These are phyloP conservation scores for Jackrogersella minutella DNA, from an alignment of 495 filamentous ascomycete genomes.

Conservation along the genomic window DNA sequence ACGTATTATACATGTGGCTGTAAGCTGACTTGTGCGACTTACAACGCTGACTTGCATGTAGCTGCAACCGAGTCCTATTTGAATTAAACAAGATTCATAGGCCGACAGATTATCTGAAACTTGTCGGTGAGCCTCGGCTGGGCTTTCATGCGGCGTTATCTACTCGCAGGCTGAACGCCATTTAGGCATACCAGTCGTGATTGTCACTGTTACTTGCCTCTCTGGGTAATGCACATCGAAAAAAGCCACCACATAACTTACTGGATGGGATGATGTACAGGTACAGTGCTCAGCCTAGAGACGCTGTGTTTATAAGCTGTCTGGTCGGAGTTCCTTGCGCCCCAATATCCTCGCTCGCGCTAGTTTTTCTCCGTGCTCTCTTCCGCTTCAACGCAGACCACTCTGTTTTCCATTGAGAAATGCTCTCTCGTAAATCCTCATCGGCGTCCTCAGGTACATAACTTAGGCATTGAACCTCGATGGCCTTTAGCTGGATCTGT, in stretches of 20 bases:
- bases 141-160: conserved; percentile 1
- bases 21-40: conserved; percentile 1
- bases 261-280: conserved; percentile 23
- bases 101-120: conserved; percentile 4
- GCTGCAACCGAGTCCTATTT: conserved; percentile 1
- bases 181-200: conserved; percentile 20
- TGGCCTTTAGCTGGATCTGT: conserved; percentile 60
- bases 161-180: not conserved
- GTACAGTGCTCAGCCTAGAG: conserved; percentile 23
- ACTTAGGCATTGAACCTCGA: conserved; percentile 58
- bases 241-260: conserved; percentile 21
- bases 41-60: conserved; percentile 10
- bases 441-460: conserved; percentile 52
- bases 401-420: conserved; percentile 56
- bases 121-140: conserved; percentile 15
- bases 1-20: conserved; percentile 10
- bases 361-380: conserved; percentile 36
- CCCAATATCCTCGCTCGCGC: conserved; percentile 16
- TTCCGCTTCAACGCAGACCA: conserved; percentile 47
- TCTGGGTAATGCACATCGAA: conserved; percentile 11
- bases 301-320: conserved; percentile 15
- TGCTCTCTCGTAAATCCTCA: conserved; percentile 53
- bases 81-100: conserved; percentile 1
- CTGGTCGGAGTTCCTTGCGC: conserved; percentile 21
- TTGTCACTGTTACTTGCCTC: conserved; percentile 19